Percentiles rank a stretch among this genome's conserved stretches.
These are phyloP conservation scores for Anastatica hierochuntica DNA, from an alignment of 345 rosid genomes.

Conservation along the genomic window DNA sequence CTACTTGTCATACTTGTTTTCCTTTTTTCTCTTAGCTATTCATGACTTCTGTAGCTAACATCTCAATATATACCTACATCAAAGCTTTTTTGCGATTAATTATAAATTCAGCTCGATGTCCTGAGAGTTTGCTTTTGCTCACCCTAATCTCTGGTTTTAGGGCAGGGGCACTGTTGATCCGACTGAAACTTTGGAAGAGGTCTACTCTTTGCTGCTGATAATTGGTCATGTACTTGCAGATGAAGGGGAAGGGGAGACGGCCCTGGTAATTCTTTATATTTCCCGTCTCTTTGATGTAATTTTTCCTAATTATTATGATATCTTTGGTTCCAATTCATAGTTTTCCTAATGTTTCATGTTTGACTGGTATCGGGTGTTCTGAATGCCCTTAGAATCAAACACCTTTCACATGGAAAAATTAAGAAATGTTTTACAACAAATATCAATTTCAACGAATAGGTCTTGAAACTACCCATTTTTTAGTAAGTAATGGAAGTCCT, in stretches of 20 bases:
- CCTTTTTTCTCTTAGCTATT: neutral
- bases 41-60: slow-evolving; percentile 6
- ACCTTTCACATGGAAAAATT: neutral
- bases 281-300: slow-evolving; percentile 3
- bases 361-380: neutral
- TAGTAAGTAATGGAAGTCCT: neutral
- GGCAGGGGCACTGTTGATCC: slow-evolving; percentile 78
- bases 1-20: neutral
- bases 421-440: neutral
- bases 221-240: slow-evolving; percentile 94
- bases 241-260: slow-evolving; percentile 99
- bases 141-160: slow-evolving; percentile 31
- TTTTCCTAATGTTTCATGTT: slow-evolving; percentile 1
- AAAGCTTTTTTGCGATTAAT: slow-evolving; percentile 1
- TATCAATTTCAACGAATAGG: slow-evolving; percentile 3
- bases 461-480: slow-evolving; percentile 3
- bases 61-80: neutral
- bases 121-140: slow-evolving; percentile 16
- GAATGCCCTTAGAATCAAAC: slow-evolving; percentile 1
- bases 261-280: slow-evolving; percentile 51
- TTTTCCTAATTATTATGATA: neutral
- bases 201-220: slow-evolving; percentile 74
- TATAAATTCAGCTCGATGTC: slow-evolving; percentile 5
- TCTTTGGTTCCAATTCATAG: neutral
- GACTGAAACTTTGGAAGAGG: slow-evolving; percentile 81